Conservation (phyloP, 805 yeast genomes). For the Phaffomyces antillensis region DNA sequence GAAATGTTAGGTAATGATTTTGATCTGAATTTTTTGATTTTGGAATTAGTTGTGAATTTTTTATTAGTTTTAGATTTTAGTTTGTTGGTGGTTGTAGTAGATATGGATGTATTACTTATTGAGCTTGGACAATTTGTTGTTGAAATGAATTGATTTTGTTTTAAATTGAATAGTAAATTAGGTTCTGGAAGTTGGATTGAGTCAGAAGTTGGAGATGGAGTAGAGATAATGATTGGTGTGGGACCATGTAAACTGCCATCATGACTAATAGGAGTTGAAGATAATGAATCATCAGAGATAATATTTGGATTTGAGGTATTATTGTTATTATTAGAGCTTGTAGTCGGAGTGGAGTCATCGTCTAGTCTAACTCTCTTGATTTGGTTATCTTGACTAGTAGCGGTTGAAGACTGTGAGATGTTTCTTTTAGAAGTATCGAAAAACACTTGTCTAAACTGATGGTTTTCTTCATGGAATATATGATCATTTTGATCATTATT, state of each 20-base stretch:
- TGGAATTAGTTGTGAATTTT: conserved; percentile 7
- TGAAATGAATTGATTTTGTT: conserved; percentile 4
- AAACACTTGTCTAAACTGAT: conserved; percentile 22
- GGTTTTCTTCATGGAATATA: conserved; percentile 23
- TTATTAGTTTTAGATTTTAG: conserved; percentile 1
- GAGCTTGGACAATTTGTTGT: conserved; percentile 10
- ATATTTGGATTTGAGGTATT: background rate
- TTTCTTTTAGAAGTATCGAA: conserved; percentile 21
- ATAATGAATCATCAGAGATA: background rate
- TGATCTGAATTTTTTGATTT: conserved; percentile 22
- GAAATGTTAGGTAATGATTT: conserved; percentile 23
- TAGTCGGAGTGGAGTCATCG: conserved; percentile 7
- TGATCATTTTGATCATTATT: conserved; percentile 32
- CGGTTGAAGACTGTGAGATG: conserved; percentile 10
- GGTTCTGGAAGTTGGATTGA: too few relatives aligned
- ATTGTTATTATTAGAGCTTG: conserved; percentile 8
- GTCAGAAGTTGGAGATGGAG: background rate
- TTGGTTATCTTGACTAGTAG: conserved; percentile 13
- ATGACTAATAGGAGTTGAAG: background rate
- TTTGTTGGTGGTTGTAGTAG: background rate
- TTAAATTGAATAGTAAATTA: too few relatives aligned
- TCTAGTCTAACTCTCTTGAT: conserved; percentile 28
- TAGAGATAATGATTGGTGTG: background rate
- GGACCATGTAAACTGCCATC: conserved; percentile 1
- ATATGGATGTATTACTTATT: background rate